phyloP scores from a whole-genome alignment of 148 eudicot genomes.

The Euryodendron excelsum region DNA sequence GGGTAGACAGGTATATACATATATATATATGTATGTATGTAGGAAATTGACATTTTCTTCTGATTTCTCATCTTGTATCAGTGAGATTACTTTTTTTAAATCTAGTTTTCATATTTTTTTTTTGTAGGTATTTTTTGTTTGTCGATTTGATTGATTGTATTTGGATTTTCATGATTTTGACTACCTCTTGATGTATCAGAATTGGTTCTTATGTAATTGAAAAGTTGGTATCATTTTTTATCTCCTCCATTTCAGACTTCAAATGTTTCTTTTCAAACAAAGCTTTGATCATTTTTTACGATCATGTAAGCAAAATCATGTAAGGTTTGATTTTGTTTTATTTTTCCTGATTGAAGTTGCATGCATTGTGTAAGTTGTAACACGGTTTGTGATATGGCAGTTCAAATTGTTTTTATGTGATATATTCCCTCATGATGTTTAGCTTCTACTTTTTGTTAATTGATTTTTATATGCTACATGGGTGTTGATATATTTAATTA shows the following conservation, averaged over 20 bases:
- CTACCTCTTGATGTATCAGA: not conserved
- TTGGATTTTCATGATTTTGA: not conserved
- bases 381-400: not conserved
- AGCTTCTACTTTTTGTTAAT: not conserved
- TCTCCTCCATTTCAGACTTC: not conserved
- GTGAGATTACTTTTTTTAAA: not conserved
- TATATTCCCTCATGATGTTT: not conserved
- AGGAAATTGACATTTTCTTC: not conserved
- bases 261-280: no score
- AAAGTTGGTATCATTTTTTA: no score
- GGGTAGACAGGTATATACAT: constrained; percentile 57
- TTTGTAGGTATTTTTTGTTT: not conserved
- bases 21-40: not conserved
- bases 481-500: not conserved
- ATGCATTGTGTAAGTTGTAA: not conserved
- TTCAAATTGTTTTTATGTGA: not conserved
- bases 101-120: not conserved
- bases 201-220: no score
- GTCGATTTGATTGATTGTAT: not conserved
- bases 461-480: not conserved
- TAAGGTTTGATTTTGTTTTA: not conserved
- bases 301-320: not conserved
- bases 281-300: no score
- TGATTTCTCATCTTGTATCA: not conserved
- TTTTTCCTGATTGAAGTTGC: not conserved